A percentile compares a stretch with the other conserved stretches of the same genome.
These are phyloP conservation scores for Vicia faba DNA, from an alignment of 306 rosid species.

Conservation along the genomic window DNA sequence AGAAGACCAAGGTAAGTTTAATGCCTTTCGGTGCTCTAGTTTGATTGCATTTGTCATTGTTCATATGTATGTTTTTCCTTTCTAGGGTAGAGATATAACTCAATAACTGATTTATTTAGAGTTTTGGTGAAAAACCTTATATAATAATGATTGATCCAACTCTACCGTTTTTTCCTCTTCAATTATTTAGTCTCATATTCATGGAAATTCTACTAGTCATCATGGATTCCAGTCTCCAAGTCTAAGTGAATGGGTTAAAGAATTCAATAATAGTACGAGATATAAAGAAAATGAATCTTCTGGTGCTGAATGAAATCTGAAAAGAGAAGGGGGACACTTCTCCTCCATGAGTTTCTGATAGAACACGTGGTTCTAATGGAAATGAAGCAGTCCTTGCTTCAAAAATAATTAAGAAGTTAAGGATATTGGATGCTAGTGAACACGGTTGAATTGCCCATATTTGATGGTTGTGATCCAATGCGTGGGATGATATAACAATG, in stretches of 20 bases:
- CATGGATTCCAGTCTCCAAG: neutral
- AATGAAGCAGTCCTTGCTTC: too few relatives aligned
- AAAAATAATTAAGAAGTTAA: too few relatives aligned
- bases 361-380: neutral
- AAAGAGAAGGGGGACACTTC: neutral
- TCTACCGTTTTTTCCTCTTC: neutral
- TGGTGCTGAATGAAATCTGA: neutral
- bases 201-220: neutral
- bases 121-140: neutral
- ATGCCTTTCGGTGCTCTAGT: slow-evolving; percentile 21
- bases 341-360: slow-evolving; percentile 8
- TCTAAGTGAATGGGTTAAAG: slow-evolving; percentile 23
- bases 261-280: neutral
- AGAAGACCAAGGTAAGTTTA: slow-evolving; percentile 76
- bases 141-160: slow-evolving; percentile 5
- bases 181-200: neutral
- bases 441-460: too few relatives aligned
- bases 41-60: slow-evolving; percentile 19
- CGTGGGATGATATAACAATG: neutral
- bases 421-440: too few relatives aligned
- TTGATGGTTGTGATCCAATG: too few relatives aligned
- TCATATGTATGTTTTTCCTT: slow-evolving; percentile 7
- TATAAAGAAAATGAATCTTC: neutral
- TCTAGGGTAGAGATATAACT: neutral
- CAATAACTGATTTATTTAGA: slow-evolving; percentile 4